Evolutionary conservation across 2,329 filamentous ascomycete genomes (phyloP).

Genomic region (Ophiocordyceps camponoti-leonardi): DNA sequence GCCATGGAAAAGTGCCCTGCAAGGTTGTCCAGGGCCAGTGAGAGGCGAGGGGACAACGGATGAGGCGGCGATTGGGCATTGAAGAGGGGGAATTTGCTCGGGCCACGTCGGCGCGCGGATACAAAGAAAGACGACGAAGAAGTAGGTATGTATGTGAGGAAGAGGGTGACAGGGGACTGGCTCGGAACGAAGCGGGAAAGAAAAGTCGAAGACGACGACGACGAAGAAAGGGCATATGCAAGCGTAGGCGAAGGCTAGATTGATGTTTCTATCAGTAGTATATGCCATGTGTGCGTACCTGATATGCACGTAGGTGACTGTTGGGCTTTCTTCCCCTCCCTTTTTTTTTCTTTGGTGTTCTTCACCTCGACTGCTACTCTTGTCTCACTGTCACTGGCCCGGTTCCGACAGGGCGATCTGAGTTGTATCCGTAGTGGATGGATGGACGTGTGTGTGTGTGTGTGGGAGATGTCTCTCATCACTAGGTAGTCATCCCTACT

Average conservation of each 20-base stretch:
- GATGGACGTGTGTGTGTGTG: slow-evolving; percentile 3
- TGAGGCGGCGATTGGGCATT: slow-evolving; percentile 18
- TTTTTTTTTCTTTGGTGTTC: no score
- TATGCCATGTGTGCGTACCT: background rate
- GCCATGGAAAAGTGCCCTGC: slow-evolving; percentile 16
- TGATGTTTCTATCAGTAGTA: background rate
- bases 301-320: background rate
- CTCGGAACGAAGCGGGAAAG: background rate
- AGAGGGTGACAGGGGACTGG: background rate
- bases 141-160: no score
- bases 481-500: no score
- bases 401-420: slow-evolving; percentile 18
- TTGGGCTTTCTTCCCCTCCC: background rate
- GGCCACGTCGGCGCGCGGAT: background rate
- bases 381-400: slow-evolving; percentile 18
- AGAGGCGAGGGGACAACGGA: slow-evolving; percentile 7
- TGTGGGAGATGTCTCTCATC: slow-evolving; percentile 10
- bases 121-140: background rate
- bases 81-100: background rate
- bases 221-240: background rate
- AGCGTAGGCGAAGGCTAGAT: background rate
- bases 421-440: background rate
- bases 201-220: background rate
- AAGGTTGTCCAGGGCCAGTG: slow-evolving; percentile 16
- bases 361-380: slow-evolving; percentile 3